These are phyloP conservation scores for Sherardia arvensis DNA, from an alignment of 257 asterid species.

Conservation along the genomic window DNA sequence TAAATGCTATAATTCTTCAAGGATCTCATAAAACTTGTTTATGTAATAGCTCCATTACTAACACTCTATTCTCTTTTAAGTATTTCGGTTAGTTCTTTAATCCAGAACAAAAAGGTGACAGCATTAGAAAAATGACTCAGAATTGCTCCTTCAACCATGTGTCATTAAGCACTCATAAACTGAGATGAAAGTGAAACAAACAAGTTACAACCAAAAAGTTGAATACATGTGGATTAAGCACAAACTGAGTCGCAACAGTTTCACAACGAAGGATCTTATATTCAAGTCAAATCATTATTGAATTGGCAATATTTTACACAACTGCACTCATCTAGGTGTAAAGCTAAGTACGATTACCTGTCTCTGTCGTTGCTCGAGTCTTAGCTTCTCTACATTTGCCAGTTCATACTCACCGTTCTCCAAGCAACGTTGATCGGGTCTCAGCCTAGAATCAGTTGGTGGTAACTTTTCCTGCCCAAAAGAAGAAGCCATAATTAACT, in stretches of 20 bases:
- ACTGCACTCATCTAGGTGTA: no score
- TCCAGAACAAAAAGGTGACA: neutral
- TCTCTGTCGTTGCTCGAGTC: constrained; percentile 88
- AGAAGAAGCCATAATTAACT: neutral
- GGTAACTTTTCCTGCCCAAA: constrained; percentile 73
- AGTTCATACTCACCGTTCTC: constrained; percentile 80
- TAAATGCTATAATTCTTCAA: neutral
- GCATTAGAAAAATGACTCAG: neutral
- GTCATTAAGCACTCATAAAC: no score
- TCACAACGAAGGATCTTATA: no score
- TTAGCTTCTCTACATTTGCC: constrained; percentile 74
- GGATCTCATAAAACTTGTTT: neutral
- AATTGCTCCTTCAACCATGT: neutral
- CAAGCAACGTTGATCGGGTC: constrained; percentile 95
- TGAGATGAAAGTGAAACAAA: no score
- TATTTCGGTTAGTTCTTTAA: neutral
- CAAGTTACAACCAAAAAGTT: no score
- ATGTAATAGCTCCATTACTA: neutral
- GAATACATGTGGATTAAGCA: no score
- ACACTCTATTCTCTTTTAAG: no score
- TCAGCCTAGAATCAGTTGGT: constrained; percentile 91
- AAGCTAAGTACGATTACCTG: constrained; percentile 41
- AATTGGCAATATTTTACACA: no score
- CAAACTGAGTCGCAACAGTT: no score
- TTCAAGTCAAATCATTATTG: no score